Evolutionary conservation across 805 yeast species (phyloP), one percentile per base, ranked within the genome.

Genomic region (Blastobotrys attinorum): DNA sequence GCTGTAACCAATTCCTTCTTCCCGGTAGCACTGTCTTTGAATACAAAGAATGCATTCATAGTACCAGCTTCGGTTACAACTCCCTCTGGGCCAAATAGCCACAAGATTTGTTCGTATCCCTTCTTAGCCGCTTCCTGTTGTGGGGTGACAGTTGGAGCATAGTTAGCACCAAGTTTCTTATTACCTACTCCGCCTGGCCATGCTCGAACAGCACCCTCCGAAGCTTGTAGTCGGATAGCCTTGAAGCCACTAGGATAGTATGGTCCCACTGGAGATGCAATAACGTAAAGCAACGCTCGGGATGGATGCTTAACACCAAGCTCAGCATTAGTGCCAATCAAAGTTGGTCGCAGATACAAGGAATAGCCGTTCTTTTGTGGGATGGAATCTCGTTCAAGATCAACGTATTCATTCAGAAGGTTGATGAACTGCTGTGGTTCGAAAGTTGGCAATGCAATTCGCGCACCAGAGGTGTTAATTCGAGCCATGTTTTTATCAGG

Each of bases 161-260:
- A 90, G 73, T 90, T 90, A 49, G 96, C 97, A 66, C 98, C 98
- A 58, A 90, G 77, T 69, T 90, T 90, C 66, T 78, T 82, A 77
- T 90, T 83, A 67, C 98, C 98, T 56, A 80, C 88, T 65, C 97
- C 98, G 59, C 96, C 96, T 61, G 97, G 97, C 97, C 97, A 90
- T 23, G 98, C 97, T 71, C 98, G 84, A 27, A 89, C 89, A 40
- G 96, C 96, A 56, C 85, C 80, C 62, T 87, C 95, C 29, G 96
- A 89, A 53, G 97, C 97, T 69, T 90, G 96, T 52, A 92, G 75
- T 49, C 77, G 73, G 43, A 92, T 96, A 34, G 97, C 96, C 69
- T 89, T 88, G 79, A 90, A 90, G 16, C 97, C 97, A 16, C 96
- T 83, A 58, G 83, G 75, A 69, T 83, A 87, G 75, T 90, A 92